Percentiles rank a stretch among this genome's conserved stretches.
Conservation (phyloP, 345 rosid genomes). For the Citrus sinensis region DNA sequence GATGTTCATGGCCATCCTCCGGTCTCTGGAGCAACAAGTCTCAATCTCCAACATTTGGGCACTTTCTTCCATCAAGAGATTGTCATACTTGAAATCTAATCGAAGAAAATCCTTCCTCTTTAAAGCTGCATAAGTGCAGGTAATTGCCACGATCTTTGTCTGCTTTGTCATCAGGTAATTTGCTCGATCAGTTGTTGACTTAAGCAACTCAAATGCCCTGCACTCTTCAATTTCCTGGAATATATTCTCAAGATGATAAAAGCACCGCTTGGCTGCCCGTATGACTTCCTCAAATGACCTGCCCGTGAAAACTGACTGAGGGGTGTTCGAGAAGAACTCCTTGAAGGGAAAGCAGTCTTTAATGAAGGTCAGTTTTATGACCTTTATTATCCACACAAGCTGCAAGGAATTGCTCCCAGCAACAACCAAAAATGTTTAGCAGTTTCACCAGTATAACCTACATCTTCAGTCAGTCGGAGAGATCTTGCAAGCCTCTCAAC, state of each 20-base stretch:
- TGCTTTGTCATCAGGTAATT: slow-evolving; percentile 97
- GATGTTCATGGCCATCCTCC: slow-evolving; percentile 95
- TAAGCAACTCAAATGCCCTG: slow-evolving; percentile 96
- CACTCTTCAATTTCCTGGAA: slow-evolving; percentile 98
- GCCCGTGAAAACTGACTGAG: slow-evolving; percentile 75
- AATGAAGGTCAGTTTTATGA: slow-evolving; percentile 52
- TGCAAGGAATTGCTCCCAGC: slow-evolving; percentile 95
- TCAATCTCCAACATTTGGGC: slow-evolving; percentile 98
- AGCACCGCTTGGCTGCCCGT: slow-evolving; percentile 89
- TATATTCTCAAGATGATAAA: slow-evolving; percentile 77
- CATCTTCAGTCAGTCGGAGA: slow-evolving; percentile 93
- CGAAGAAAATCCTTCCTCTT: slow-evolving; percentile 96
- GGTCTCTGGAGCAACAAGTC: slow-evolving; percentile 97
- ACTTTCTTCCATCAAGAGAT: slow-evolving; percentile 98
- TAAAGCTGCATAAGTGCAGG: slow-evolving; percentile 97
- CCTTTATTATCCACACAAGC: slow-evolving; percentile 78
- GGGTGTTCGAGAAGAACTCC: slow-evolving; percentile 82
- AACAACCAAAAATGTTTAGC: slow-evolving; percentile 98
- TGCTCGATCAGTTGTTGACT: slow-evolving; percentile 98
- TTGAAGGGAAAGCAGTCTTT: slow-evolving; percentile 83
- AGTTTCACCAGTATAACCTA: slow-evolving; percentile 96
- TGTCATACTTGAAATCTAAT: slow-evolving; percentile 94
- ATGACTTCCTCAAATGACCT: slow-evolving; percentile 90
- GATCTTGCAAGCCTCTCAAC: slow-evolving; percentile 97
- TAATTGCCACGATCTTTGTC: slow-evolving; percentile 98